Conservation (phyloP, 228 moss, liverwort and hornwort species). For the Sphagnum magellanicum region DNA sequence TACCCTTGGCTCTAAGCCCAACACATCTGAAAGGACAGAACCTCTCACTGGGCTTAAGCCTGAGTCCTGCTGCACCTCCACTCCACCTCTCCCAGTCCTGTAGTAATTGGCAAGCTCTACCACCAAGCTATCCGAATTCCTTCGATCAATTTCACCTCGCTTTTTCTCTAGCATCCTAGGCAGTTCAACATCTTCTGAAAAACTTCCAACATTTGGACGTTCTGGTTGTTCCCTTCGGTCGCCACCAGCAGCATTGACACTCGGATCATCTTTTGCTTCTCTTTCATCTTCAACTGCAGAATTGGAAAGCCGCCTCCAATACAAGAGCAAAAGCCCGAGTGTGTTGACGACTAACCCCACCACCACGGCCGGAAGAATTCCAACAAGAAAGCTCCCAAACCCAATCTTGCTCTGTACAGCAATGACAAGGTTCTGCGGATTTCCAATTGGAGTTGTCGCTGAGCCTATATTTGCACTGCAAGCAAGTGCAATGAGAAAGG, state of each 20-base stretch:
- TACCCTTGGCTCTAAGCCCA: neutral
- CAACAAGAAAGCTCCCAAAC: slow-evolving; percentile 64
- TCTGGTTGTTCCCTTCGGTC: neutral
- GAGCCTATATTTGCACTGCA: slow-evolving; percentile 91
- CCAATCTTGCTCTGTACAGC: slow-evolving; percentile 56
- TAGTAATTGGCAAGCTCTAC: slow-evolving; percentile 3
- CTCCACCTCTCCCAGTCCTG: slow-evolving; percentile 2
- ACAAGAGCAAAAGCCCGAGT: slow-evolving; percentile 38
- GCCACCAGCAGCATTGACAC: neutral
- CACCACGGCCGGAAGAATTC: slow-evolving; percentile 57
- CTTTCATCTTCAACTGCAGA: slow-evolving; percentile 2
- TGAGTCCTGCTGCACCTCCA: too few relatives aligned
- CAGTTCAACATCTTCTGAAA: neutral
- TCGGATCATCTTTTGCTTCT: too few relatives aligned
- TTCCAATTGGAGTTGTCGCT: slow-evolving; percentile 73
- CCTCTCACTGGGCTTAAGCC: neutral
- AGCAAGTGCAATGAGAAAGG: slow-evolving; percentile 73
- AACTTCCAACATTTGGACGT: neutral
- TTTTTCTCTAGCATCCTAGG: neutral
- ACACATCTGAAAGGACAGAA: neutral
- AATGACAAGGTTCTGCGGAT: slow-evolving; percentile 90
- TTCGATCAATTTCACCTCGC: neutral
- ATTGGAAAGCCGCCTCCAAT: slow-evolving; percentile 30
- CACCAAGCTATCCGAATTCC: slow-evolving; percentile 1
- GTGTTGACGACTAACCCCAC: slow-evolving; percentile 66